These are phyloP conservation scores for Suillus spraguei DNA, from an alignment of 768 basidiomycete genomes.

Conservation along the genomic window DNA sequence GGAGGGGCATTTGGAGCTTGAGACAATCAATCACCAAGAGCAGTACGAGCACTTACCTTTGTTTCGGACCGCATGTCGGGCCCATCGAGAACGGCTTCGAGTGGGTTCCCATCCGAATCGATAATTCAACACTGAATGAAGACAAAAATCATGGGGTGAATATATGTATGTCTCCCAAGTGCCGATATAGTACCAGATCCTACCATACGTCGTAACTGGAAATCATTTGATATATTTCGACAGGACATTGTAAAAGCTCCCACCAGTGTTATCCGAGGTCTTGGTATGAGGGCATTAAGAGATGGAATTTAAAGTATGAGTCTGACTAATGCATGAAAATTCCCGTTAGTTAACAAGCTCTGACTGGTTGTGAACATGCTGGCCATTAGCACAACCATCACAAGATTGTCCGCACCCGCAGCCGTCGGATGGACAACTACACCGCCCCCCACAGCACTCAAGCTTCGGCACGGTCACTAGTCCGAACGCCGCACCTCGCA, in stretches of 20 bases:
- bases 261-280: neutral
- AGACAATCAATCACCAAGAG: neutral
- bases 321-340: neutral
- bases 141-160: neutral
- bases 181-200: neutral
- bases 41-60: neutral
- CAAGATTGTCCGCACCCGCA: constrained; percentile 65
- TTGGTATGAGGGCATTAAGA: neutral
- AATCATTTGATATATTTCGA: neutral
- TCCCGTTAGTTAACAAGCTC: neutral
- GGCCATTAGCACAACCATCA: constrained; percentile 48
- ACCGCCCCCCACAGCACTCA: constrained; percentile 65
- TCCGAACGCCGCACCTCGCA: constrained; percentile 46
- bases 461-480: constrained; percentile 63
- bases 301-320: neutral
- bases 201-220: neutral
- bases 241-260: neutral
- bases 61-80: neutral
- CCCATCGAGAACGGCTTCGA: neutral
- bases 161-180: neutral
- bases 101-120: neutral
- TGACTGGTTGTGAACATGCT: neutral
- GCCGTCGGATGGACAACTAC: constrained; percentile 53
- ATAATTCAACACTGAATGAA: neutral
- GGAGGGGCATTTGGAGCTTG: neutral